phyloP scores from a whole-genome alignment of 2,329 filamentous ascomycete genomes.

The Fusarium sp. region DNA sequence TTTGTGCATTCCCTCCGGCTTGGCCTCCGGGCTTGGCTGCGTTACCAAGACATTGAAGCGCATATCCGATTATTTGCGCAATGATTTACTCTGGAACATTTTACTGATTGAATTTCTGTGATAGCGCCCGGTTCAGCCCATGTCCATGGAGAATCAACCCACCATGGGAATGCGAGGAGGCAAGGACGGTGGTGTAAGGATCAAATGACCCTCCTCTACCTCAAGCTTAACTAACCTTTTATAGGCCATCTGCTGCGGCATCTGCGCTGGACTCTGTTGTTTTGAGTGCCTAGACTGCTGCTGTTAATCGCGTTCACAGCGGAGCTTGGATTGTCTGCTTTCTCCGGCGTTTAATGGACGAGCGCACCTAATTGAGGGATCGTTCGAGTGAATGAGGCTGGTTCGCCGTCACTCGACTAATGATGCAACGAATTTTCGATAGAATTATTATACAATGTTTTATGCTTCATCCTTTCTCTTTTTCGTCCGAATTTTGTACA shows the following conservation, averaged over 20 bases:
- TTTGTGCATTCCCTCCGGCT: slow-evolving; percentile 24
- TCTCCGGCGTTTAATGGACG: slow-evolving; percentile 42
- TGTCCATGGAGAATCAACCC: slow-evolving; percentile 47
- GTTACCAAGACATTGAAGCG: background rate
- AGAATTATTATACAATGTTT: slow-evolving; percentile 2
- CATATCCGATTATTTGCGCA: background rate
- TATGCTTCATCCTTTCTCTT: background rate
- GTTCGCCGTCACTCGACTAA: slow-evolving; percentile 1
- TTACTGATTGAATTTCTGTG: background rate
- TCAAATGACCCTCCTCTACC: background rate
- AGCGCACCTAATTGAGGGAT: slow-evolving; percentile 5
- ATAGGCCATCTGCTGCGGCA: slow-evolving; percentile 56
- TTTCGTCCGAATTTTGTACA: background rate
- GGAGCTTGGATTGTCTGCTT: background rate
- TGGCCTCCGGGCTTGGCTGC: slow-evolving; percentile 2
- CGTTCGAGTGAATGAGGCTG: slow-evolving; percentile 2
- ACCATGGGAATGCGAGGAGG: slow-evolving; percentile 51
- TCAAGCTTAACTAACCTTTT: background rate
- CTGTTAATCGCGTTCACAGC: slow-evolving; percentile 41
- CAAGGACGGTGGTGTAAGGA: slow-evolving; percentile 51
- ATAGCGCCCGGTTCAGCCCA: slow-evolving; percentile 52
- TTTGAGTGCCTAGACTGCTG: slow-evolving; percentile 53
- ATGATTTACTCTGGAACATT: background rate
- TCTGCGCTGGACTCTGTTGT: slow-evolving; percentile 56
- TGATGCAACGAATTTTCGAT: slow-evolving; percentile 19